Percentiles rank a stretch among this genome's conserved stretches.
These are phyloP conservation scores for Fraxinus platypoda DNA, from an alignment of 305 asterid genomes.

Conservation along the genomic window DNA sequence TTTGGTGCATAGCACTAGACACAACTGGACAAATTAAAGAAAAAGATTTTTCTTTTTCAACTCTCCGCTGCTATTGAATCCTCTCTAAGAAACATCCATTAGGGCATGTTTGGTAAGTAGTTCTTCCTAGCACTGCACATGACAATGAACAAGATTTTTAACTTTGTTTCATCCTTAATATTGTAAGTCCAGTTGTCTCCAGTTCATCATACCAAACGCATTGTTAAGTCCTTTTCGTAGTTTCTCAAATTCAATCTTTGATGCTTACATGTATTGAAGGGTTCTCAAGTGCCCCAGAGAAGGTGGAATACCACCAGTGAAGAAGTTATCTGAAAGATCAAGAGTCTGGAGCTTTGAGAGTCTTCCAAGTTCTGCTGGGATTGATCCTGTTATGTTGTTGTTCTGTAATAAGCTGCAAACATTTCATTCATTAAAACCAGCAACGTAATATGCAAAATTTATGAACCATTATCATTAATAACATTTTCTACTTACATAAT, in stretches of 20 bases:
- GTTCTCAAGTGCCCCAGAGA: constrained; percentile 54
- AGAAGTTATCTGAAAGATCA: constrained; percentile 75
- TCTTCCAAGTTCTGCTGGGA: constrained; percentile 69
- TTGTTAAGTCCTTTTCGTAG: not conserved
- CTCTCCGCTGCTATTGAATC: not conserved
- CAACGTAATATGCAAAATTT: constrained; percentile 6
- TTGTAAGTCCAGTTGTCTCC: not conserved
- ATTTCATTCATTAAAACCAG: constrained; percentile 10
- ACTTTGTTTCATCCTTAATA: not conserved
- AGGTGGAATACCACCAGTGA: constrained; percentile 67
- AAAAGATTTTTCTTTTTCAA: not conserved
- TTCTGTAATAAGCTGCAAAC: constrained; percentile 74
- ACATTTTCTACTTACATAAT: constrained; percentile 53
- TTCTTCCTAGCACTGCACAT: not conserved
- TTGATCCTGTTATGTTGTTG: constrained; percentile 72
- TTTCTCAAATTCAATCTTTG: not conserved
- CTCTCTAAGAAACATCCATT: not conserved
- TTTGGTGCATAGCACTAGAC: not conserved
- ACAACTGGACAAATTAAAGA: not conserved
- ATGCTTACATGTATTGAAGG: constrained; percentile 77
- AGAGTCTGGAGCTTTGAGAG: constrained; percentile 77
- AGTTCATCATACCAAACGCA: not conserved
- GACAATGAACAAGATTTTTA: not conserved
- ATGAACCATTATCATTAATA: not conserved
- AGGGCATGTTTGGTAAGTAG: not conserved